Conservation (phyloP, 257 asterid genomes). For the Henckelia pumila region DNA sequence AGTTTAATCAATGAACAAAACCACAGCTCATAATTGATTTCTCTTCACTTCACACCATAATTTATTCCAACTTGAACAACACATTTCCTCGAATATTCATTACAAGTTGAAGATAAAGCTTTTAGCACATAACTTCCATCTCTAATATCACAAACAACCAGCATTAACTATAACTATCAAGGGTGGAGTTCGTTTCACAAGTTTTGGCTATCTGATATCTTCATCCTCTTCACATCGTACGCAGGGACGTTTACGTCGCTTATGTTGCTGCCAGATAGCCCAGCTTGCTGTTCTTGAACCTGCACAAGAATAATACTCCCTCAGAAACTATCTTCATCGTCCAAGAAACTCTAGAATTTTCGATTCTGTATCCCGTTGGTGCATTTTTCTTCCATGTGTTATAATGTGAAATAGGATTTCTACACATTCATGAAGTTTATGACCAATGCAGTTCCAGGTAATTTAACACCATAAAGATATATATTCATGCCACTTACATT, state of each 20-base stretch:
- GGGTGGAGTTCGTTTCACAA: neutral
- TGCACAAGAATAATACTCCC: slow-evolving; percentile 19
- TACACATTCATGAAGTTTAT: neutral
- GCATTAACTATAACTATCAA: neutral
- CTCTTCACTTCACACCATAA: neutral
- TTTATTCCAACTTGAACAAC: neutral
- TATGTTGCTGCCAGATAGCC: slow-evolving; percentile 32
- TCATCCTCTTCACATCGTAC: slow-evolving; percentile 64
- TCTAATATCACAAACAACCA: neutral
- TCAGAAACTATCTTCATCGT: slow-evolving; percentile 6
- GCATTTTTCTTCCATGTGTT: neutral
- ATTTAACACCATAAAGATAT: neutral
- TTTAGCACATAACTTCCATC: neutral
- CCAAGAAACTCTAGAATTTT: neutral
- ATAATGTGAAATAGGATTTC: neutral
- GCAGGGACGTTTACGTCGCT: slow-evolving; percentile 69
- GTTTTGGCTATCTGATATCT: slow-evolving; percentile 33
- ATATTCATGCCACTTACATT: slow-evolving; percentile 42
- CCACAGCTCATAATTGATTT: neutral
- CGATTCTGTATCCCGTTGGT: neutral
- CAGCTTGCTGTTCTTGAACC: slow-evolving; percentile 36
- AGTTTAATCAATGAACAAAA: too few relatives aligned
- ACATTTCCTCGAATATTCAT: neutral
- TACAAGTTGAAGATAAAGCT: neutral
- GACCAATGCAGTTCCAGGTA: neutral